These are phyloP conservation scores for Cladosporium sphaerospermum DNA, from an alignment of 2,329 filamentous ascomycete species.

Conservation along the genomic window DNA sequence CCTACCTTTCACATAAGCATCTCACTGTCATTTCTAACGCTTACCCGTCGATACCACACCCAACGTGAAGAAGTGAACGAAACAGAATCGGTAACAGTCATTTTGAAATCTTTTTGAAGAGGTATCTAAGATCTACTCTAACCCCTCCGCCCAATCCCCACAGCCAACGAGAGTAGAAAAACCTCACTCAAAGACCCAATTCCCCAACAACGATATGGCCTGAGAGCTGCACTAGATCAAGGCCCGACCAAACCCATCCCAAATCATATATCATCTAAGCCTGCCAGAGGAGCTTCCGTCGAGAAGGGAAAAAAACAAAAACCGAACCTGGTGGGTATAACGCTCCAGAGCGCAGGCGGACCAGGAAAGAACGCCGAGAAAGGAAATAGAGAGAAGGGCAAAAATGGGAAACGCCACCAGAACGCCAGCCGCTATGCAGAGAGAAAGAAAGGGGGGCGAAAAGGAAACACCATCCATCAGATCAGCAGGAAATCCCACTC, in stretches of 20 bases:
- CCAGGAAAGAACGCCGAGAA: background rate
- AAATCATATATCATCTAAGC: conserved; percentile 3
- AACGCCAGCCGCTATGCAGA: conserved; percentile 29
- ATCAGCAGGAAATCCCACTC: conserved; percentile 91
- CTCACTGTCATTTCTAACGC: too few relatives aligned
- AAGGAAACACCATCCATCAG: conserved; percentile 34
- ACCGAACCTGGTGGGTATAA: conserved; percentile 19
- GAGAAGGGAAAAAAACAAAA: conserved; percentile 12
- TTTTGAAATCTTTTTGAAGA: too few relatives aligned
- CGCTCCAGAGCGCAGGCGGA: conserved; percentile 12
- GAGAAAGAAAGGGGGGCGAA: background rate
- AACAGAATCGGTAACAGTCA: too few relatives aligned
- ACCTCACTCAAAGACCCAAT: too few relatives aligned
- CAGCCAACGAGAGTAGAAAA: too few relatives aligned
- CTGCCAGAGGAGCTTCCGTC: conserved; percentile 7
- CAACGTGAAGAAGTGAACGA: too few relatives aligned
- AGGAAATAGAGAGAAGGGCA: background rate
- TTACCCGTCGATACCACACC: too few relatives aligned
- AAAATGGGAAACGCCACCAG: background rate
- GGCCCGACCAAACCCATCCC: conserved; percentile 8
- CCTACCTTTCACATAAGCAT: too few relatives aligned
- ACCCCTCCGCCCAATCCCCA: too few relatives aligned
- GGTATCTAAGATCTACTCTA: too few relatives aligned
- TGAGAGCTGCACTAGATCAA: conserved; percentile 33
- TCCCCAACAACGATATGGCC: conserved; percentile 1